Evolutionary conservation across 2,329 filamentous ascomycete genomes (phyloP), one percentile per base, ranked within the genome.

Genomic region (Aspergillus alliaceus): DNA sequence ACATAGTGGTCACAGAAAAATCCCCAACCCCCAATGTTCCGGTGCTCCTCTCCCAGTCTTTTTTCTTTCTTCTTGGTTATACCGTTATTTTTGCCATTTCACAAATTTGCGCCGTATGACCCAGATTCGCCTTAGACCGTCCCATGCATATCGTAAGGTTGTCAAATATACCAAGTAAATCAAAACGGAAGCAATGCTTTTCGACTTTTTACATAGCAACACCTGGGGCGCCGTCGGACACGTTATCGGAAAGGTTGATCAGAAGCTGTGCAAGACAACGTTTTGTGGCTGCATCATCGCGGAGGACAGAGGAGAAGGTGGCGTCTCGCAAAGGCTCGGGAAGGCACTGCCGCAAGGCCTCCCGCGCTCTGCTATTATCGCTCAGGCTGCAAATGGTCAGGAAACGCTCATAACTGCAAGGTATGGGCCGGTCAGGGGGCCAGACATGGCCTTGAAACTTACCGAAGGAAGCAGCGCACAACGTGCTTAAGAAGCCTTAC

Each of bases 271-370:
- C 91, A 32, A 99, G 87, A 75, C 95, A 99, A 58, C 95, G 89
- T 81, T 99, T 99, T 0, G 95, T 99, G 1, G 95, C 95, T 14
- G 95, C 95, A 71, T 99, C 95, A 70, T 99, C 95, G 57, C 95
- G 90, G 32, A 99, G 87, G 44, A 99, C 95, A 0, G 93, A 93
- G 8, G 92, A 96, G 75, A 99, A 99, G 1, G 95, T 99, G 7
- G 93, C 93, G 73, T 99, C 95, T 48, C 95, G 90, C n/a, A 99
- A 87, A n/a, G 95, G 95, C 70, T 99, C 95, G 0, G 95, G 95
- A 12, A 99, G 88, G 71, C 95, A 99, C 76, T 99, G 95, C 40
- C 95, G 87, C 22, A 99, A 84, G 46, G 95, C 95, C 75, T 99
- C 95, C 31, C 95, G 90, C 56, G 95, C 95, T 59, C 95, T 89